Conservation (phyloP, 1,139 yeast species). For the Protomyces arabidopsidicola region DNA sequence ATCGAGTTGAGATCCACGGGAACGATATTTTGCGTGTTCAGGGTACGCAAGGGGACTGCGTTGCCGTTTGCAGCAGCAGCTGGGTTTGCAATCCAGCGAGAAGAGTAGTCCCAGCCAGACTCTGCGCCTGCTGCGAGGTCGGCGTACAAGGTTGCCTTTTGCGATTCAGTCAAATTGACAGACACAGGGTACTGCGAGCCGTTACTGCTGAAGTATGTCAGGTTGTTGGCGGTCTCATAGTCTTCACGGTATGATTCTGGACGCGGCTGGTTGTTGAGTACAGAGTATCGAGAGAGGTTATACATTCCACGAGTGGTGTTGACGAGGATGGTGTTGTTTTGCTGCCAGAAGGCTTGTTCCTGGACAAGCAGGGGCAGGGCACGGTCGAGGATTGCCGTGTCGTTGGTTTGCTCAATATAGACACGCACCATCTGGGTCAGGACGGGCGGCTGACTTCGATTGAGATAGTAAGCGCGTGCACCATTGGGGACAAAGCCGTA, state of each 20-base stretch:
- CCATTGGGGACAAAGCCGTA: slow-evolving; percentile 29
- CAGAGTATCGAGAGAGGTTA: not conserved
- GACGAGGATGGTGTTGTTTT: not conserved
- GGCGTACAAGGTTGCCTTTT: slow-evolving; percentile 1
- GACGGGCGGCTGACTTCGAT: slow-evolving; percentile 28
- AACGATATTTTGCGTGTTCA: slow-evolving; percentile 11
- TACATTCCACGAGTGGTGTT: not conserved
- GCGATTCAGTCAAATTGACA: not conserved
- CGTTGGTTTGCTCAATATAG: slow-evolving; percentile 16
- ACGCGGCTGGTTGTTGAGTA: slow-evolving; percentile 23
- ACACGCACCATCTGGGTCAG: slow-evolving; percentile 20
- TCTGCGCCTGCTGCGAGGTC: slow-evolving; percentile 27
- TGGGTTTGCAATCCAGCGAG: slow-evolving; percentile 20
- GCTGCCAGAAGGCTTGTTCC: slow-evolving; percentile 14
- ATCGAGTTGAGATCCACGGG: slow-evolving; percentile 28
- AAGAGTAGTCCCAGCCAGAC: slow-evolving; percentile 27
- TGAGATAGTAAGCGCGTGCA: slow-evolving; percentile 26
- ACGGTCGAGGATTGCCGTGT: slow-evolving; percentile 11
- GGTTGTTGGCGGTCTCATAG: slow-evolving; percentile 24
- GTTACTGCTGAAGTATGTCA: slow-evolving; percentile 10
- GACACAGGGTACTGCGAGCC: slow-evolving; percentile 1
- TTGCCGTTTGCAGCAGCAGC: not conserved
- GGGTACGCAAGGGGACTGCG: slow-evolving; percentile 16
- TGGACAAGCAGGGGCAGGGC: slow-evolving; percentile 18
- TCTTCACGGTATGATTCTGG: slow-evolving; percentile 27